Conservation (phyloP, 2,329 filamentous ascomycete species). For the Sporothrix variecibatus region DNA sequence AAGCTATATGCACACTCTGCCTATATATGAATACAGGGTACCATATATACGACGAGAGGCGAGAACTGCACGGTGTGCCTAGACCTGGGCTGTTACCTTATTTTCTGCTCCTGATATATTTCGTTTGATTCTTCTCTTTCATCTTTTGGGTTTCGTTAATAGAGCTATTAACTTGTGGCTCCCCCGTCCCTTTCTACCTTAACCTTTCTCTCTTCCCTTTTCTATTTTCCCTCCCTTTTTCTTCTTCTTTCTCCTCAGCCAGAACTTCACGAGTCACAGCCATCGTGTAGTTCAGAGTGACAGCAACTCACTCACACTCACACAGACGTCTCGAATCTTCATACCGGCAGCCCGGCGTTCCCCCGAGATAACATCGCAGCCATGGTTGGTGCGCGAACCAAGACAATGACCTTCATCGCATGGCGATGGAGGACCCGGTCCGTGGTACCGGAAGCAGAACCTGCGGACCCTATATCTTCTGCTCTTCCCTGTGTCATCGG, state of each 20-base stretch:
- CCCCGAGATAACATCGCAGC: slow-evolving; percentile 12
- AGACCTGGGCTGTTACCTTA: not conserved
- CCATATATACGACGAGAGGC: slow-evolving; percentile 13
- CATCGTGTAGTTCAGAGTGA: not conserved
- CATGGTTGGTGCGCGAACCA: slow-evolving; percentile 21
- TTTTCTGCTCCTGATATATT: not conserved
- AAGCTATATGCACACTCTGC: slow-evolving; percentile 12
- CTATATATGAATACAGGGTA: slow-evolving; percentile 16
- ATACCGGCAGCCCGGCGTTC: not conserved
- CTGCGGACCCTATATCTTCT: slow-evolving; percentile 56
- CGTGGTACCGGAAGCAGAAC: slow-evolving; percentile 60
- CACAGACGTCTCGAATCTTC: not conserved
- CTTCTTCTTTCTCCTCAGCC: not conserved
- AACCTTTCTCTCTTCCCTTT: not conserved
- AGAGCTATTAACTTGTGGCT: slow-evolving; percentile 5
- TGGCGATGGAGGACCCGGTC: slow-evolving; percentile 45
- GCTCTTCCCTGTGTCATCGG: slow-evolving; percentile 59
- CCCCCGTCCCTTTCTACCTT: not conserved
- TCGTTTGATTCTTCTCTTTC: not conserved
- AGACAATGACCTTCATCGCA: slow-evolving; percentile 41
- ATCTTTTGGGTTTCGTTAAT: not conserved
- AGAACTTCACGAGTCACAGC: not conserved
- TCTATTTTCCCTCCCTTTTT: not conserved
- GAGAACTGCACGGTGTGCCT: not conserved
- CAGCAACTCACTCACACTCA: not conserved